Base-by-base conservation (phyloP, 768 basidiomycete species). In the Lactarius hatsudake region DNA sequence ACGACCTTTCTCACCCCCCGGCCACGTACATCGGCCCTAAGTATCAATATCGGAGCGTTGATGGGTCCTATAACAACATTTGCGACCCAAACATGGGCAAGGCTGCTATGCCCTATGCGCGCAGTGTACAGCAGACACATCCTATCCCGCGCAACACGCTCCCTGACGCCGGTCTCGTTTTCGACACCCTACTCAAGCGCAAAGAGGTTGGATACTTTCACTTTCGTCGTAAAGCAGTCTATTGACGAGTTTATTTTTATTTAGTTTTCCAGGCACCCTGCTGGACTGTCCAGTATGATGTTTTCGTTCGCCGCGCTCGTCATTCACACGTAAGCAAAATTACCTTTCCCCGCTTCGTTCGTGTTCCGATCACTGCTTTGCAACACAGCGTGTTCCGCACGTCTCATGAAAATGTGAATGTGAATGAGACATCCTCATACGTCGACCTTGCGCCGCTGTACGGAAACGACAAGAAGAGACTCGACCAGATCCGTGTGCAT, bases 371-470 rank as follows among this genome's bases (percentile, higher is more conserved):
- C 48, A 53, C 26, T 2, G 15, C 9, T 34, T 71, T 68, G 32
- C 69, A 59, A 71, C 6, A 7, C 6, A 92, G 90, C 56, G 86
- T 93, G 62, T 96, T 96, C 84, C 90, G 91, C 53, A 94, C 93
- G 0, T 85, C 86, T 13, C 89, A 90, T 74, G 76, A 72, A 12
- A 79, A 90, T 59, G 79, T 81, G 18, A 83, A 82, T 72, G 86
- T 91, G 71, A 96, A 96, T 76, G 84, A 93, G 74, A 94, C 94
- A 2, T 91, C 90, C 0, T 89, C 90, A 15, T 96, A 96, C 72
- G 87, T 94, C 60, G 94, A 96, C 73, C 82, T 96, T 2, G 85
- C 87, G 3, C 91, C 91, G 3, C 78, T 96, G 32, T 96, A 96
- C 72, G 94, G 94, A 0, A 84, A 89, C 66, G 84, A 86, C 70